Evolutionary conservation across 371 early-diverging fungal species (phyloP).

Genomic region (Syncephalastrum contaminatum): DNA sequence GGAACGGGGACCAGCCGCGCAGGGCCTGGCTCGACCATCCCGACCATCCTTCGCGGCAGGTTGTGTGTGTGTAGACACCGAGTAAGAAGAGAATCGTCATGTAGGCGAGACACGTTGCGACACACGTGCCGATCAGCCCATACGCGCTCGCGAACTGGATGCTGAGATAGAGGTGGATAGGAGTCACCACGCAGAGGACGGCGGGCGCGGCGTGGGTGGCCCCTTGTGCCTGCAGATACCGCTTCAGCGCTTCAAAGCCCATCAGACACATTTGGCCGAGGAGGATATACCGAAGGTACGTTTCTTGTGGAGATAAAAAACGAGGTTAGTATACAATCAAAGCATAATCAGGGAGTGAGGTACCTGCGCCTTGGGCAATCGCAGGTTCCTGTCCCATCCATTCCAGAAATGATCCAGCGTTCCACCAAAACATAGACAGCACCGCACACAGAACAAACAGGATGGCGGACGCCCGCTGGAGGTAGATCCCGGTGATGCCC

Average conservation of each 20-base stretch:
- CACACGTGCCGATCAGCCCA: constrained; percentile 77
- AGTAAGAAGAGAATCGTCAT: constrained; percentile 54
- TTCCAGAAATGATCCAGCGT: constrained; percentile 45
- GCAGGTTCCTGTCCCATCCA: constrained; percentile 31
- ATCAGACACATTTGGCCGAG: constrained; percentile 71
- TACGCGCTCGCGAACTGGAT: constrained; percentile 67
- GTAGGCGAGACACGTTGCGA: constrained; percentile 67
- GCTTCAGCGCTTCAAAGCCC: constrained; percentile 74
- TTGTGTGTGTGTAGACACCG: constrained; percentile 61
- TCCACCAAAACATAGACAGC: constrained; percentile 69
- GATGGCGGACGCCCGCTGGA: constrained; percentile 80
- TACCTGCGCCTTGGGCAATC: constrained; percentile 32
- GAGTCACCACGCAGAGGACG: constrained; percentile 59
- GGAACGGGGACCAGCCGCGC: constrained; percentile 43
- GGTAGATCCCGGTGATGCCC: constrained; percentile 73
- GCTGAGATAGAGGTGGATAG: constrained; percentile 52
- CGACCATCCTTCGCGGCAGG: constrained; percentile 67
- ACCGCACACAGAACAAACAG: constrained; percentile 68
- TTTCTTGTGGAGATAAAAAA: constrained; percentile 24
- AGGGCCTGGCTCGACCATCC: constrained; percentile 71
- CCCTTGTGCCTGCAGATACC: constrained; percentile 78
- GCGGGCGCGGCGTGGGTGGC: constrained; percentile 68
- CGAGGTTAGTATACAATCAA: no score
- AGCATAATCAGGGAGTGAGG: no score
- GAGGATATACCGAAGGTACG: constrained; percentile 64